Base-by-base conservation (phyloP, 2,329 filamentous ascomycete genomes). In the Colletotrichum sp. region DNA sequence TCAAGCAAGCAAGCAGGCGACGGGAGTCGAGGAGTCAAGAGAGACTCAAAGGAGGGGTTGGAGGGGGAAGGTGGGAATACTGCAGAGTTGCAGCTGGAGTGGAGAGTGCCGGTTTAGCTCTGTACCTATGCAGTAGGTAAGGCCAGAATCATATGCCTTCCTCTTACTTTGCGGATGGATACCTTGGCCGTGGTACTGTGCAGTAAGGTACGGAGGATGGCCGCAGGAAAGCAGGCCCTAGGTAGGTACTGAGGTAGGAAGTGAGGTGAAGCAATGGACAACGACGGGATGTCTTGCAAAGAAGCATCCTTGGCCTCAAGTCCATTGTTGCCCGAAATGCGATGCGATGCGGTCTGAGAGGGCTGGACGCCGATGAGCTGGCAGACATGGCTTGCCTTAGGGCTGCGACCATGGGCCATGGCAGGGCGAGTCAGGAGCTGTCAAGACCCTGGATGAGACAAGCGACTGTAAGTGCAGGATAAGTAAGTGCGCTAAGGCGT, bases 311-410 rank as follows among this genome's bases (percentile, higher is more conserved):
- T 72, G 34, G 16, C 28, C 34, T 6, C 39, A n/a, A n/a, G 18
- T 43, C n/a, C 43, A 21, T 48, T 21, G 28, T 16, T 34, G 70
- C 14, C 39, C 39, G 21, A 36, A 7, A 30, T 61, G 32, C 59
- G n/a, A 61, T 61, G 26, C 24, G 43, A 21, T 59, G 39, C 57
- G 30, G 71, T 70, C 66, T 26, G 57, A 48, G 59, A 71, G 14
- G 48, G 14, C 16, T 24, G 18, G n/a, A 43, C 28, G 34, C 43
- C 26, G 43, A 71, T 77, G 70, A 36, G 76, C 39, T 77, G 63
- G 74, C 74, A 77, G 66, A 57, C 66, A 63, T 74, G 76, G 74
- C 74, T 74, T 76, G 76, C 60, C 69, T 76, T 73, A 74, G 74
- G 70, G 65, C 70, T 74, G 43, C 63, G 43, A 71, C 74, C 60